Percentiles rank a stretch among this genome's conserved stretches.
These are phyloP conservation scores for Helianthus tuberosus DNA, from an alignment of 129 eudicot species.

Conservation along the genomic window DNA sequence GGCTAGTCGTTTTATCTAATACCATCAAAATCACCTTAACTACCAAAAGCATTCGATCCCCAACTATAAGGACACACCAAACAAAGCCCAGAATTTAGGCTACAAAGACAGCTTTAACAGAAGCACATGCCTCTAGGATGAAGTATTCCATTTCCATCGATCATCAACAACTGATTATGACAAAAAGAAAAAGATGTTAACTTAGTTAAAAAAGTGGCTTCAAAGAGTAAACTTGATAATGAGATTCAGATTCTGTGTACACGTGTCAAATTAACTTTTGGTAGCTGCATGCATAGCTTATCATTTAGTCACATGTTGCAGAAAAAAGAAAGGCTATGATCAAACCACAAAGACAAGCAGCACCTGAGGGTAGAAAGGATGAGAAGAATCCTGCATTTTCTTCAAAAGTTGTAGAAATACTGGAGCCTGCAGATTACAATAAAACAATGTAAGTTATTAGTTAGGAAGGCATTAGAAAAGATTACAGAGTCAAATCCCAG, in stretches of 20 bases:
- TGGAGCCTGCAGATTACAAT: slow-evolving; percentile 61
- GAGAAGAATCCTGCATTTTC: slow-evolving; percentile 65
- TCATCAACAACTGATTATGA: slow-evolving; percentile 76
- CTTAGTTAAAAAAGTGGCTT: slow-evolving; percentile 3
- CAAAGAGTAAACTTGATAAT: slow-evolving; percentile 10
- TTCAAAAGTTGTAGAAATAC: slow-evolving; percentile 74
- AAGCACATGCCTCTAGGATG: slow-evolving; percentile 93
- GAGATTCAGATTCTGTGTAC: slow-evolving; percentile 17
- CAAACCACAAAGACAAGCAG: slow-evolving; percentile 9
- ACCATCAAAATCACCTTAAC: not conserved
- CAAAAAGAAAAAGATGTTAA: not conserved
- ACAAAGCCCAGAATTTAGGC: slow-evolving; percentile 7
- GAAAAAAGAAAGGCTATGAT: not conserved
- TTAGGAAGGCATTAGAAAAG: not conserved
- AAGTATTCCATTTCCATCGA: slow-evolving; percentile 97
- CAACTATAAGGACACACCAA: not conserved
- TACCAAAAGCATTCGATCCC: not conserved
- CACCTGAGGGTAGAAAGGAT: slow-evolving; percentile 91
- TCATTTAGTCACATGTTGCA: slow-evolving; percentile 15
- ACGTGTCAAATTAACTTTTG: not conserved
- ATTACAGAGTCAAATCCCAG: not conserved
- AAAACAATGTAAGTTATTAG: slow-evolving; percentile 5
- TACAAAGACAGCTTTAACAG: slow-evolving; percentile 18
- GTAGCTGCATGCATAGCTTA: slow-evolving; percentile 19
- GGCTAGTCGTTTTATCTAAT: slow-evolving; percentile 7